Evolutionary conservation across 805 yeast genomes (phyloP), one percentile per base, ranked within the genome.

Genomic region (Dipodascus albidus): DNA sequence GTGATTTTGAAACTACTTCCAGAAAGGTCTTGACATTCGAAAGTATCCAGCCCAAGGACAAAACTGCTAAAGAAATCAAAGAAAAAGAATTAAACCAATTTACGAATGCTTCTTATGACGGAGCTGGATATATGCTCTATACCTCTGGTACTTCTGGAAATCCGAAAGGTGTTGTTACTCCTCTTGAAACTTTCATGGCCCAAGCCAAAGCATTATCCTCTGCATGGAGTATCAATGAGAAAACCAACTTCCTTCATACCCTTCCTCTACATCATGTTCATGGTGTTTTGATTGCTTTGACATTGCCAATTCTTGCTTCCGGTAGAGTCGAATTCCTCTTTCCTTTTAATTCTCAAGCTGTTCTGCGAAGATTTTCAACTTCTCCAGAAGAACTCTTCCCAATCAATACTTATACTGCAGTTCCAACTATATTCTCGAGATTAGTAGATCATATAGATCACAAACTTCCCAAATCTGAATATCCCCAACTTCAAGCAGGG

Each of bases 201-300:
- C 70, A 66, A 51, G 60, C 68, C 14, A 51, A 57, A n/a, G 63
- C 68, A 2, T 58, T 66, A n/a, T 59, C 66, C 19, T 50, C 58
- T 48, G 68, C 65, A 1, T 66, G 70, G 70, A 48, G 59, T 17
- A 63, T 65, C 53, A 54, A 52, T 23, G 33, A 54, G 17, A 47
- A 51, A 20, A 67, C 68, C 23, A 55, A 53, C 44, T 53, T 66
- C 54, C 54, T 67, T 38, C 70, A 66, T 42, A 64, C 63, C 9
- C 62, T 66, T n/a, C 70, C 70, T 1, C 56, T 66, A 41, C 70
- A 66, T 53, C 70, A 66, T 51, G 65, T 67, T 42, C 70, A 66
- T 54, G 70, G 70, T 21, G 58, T 66, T 21, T 58, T 67, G 21
- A 67, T 66, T 47, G 70, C 65, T 2, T 53, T 63, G 53, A 56